Percentiles rank a stretch among this genome's conserved stretches.
These are phyloP conservation scores for Coemansia sp. DNA, from an alignment of 192 early-diverging fungal species.

Conservation along the genomic window DNA sequence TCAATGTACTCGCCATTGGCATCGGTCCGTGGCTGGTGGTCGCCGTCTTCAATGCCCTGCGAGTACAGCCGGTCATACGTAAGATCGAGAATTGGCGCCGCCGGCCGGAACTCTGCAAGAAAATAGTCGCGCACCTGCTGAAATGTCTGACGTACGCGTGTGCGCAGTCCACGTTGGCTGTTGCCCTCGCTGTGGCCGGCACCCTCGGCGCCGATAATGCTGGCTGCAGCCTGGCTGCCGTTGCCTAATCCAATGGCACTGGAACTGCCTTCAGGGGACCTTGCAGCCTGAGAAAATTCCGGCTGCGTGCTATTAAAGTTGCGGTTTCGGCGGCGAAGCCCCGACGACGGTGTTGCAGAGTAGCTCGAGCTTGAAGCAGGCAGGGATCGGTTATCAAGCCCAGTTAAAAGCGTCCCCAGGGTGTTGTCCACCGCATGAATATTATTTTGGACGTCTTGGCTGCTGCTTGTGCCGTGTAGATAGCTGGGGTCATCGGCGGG, in stretches of 20 bases:
- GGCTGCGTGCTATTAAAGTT: neutral
- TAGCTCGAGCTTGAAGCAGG: neutral
- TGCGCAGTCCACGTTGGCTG: neutral
- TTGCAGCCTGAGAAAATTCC: neutral
- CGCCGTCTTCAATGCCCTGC: conserved; percentile 25
- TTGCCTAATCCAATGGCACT: neutral
- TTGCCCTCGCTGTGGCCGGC: neutral
- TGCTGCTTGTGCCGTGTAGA: neutral
- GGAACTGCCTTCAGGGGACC: neutral
- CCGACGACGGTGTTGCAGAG: conserved; percentile 1
- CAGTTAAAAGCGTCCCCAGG: conserved; percentile 27
- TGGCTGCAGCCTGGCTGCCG: conserved; percentile 16
- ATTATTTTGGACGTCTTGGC: neutral
- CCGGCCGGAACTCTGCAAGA: conserved; percentile 40
- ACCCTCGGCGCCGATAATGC: conserved; percentile 19
- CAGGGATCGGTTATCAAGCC: neutral
- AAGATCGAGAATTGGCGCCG: conserved; percentile 45
- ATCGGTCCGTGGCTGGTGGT: neutral
- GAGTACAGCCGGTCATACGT: conserved; percentile 46
- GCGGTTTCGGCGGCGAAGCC: conserved; percentile 9
- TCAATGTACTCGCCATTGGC: conserved; percentile 6
- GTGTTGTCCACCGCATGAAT: neutral
- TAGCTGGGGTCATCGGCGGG: neutral
- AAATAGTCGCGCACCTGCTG: conserved; percentile 46
- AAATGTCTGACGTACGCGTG: conserved; percentile 9